Evolutionary conservation across 345 rosid species (phyloP).

Genomic region (Sapria himalayana): DNA sequence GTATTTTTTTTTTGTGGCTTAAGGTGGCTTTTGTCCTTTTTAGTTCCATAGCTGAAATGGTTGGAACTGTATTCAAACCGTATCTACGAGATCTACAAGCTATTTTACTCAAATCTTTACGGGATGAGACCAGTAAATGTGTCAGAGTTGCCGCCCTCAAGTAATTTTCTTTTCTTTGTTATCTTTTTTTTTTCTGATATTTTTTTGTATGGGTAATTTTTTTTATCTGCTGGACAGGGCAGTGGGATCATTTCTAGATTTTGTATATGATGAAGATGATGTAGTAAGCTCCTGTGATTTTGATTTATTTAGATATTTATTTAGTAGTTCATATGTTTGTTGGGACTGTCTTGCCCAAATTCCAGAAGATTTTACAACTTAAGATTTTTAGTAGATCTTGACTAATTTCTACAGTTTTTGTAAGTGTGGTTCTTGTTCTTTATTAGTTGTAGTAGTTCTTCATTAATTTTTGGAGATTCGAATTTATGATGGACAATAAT

Average conservation of each 20-base stretch:
- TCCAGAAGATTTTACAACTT: too few species aligned
- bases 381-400: too few species aligned
- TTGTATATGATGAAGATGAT: constrained; percentile 56
- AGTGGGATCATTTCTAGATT: constrained; percentile 89
- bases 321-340: too few species aligned
- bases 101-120: constrained; percentile 75
- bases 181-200: constrained; percentile 2
- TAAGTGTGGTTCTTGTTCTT: too few species aligned
- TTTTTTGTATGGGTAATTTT: constrained; percentile 2
- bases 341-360: too few species aligned
- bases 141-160: constrained; percentile 97
- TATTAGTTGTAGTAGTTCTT: too few species aligned
- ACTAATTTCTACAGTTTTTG: too few species aligned
- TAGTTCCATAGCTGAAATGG: constrained; percentile 94
- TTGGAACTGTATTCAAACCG: constrained; percentile 74
- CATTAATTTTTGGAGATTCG: too few species aligned
- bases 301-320: too few species aligned
- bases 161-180: constrained; percentile 18
- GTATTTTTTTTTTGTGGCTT: constrained; percentile 11
- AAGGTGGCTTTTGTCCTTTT: constrained; percentile 94
- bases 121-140: constrained; percentile 79
- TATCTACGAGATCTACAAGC: constrained; percentile 76
- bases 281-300: constrained; percentile 38
- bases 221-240: constrained; percentile 35
- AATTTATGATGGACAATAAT: too few species aligned